Evolutionary conservation across 257 asterid genomes (phyloP).

Genomic region (Avicennia marina): DNA sequence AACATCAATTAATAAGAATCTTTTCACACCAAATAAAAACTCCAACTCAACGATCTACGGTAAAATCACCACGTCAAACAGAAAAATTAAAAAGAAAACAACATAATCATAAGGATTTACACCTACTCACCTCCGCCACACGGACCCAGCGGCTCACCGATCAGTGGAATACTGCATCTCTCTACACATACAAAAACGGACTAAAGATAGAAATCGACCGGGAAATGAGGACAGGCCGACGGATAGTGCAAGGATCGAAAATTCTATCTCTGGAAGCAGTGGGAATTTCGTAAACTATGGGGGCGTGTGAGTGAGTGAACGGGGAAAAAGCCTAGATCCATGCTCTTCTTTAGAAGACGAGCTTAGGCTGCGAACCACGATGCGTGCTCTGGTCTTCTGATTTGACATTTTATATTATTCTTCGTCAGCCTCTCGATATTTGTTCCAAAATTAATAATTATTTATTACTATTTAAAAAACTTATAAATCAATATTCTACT

Average conservation of each 20-base stretch:
- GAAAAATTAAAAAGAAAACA: background rate
- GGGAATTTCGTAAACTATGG: too few species aligned
- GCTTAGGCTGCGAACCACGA: too few species aligned
- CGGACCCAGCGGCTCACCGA: slow-evolving; percentile 17
- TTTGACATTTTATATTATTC: too few species aligned
- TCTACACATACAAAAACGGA: background rate
- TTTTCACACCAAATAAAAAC: background rate
- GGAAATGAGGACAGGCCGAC: slow-evolving; percentile 5
- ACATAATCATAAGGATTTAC: background rate
- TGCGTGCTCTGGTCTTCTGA: too few species aligned
- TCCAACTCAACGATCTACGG: slow-evolving; percentile 18
- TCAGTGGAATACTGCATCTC: slow-evolving; percentile 12
- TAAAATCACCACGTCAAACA: background rate
- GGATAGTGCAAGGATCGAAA: slow-evolving; percentile 19
- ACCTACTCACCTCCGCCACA: slow-evolving; percentile 21
- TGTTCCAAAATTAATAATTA: too few species aligned
- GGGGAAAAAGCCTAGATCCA: too few species aligned
- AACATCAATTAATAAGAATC: background rate
- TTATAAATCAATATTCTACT: too few species aligned
- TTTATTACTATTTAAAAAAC: too few species aligned
- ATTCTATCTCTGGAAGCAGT: too few species aligned
- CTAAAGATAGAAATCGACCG: background rate
- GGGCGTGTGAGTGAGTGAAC: too few species aligned
- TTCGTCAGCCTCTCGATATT: too few species aligned
- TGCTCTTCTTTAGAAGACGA: too few species aligned